Evolutionary conservation across 257 asterid genomes (phyloP).

Genomic region (Capsicum baccatum): DNA sequence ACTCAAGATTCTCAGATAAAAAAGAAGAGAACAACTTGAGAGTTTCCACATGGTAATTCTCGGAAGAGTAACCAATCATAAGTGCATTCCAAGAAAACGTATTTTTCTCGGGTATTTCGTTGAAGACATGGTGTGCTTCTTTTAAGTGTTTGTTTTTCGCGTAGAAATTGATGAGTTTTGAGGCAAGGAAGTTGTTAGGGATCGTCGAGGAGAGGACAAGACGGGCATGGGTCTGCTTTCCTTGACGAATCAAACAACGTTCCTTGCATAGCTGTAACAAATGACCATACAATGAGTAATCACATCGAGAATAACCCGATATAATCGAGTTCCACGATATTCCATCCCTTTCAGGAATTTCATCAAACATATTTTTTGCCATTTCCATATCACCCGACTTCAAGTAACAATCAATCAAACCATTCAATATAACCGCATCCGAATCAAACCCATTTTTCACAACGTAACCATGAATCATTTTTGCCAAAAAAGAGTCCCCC

Average conservation of each 20-base stretch:
- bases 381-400: conserved; percentile 67
- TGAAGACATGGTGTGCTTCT: conserved; percentile 76
- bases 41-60: conserved; percentile 50
- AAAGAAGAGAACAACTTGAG: conserved; percentile 47
- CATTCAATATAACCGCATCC: conserved; percentile 69
- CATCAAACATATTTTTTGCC: conserved; percentile 63
- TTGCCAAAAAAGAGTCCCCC: conserved; percentile 33
- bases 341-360: conserved; percentile 64
- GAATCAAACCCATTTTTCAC: conserved; percentile 60
- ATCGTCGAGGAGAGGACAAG: conserved; percentile 54
- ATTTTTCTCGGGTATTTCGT: conserved; percentile 66
- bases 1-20: conserved; percentile 34
- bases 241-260: conserved; percentile 64
- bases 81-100: conserved; percentile 81
- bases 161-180: conserved; percentile 70
- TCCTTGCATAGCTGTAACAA: conserved; percentile 72
- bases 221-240: conserved; percentile 72
- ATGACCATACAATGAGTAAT: conserved; percentile 59
- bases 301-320: conserved; percentile 77
- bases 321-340: conserved; percentile 91
- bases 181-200: conserved; percentile 78
- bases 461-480: conserved; percentile 63
- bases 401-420: conserved; percentile 72
- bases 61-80: conserved; percentile 63
- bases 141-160: conserved; percentile 47